These are phyloP conservation scores for Gigaspora rosea DNA, from an alignment of 192 early-diverging fungal species.

Conservation along the genomic window DNA sequence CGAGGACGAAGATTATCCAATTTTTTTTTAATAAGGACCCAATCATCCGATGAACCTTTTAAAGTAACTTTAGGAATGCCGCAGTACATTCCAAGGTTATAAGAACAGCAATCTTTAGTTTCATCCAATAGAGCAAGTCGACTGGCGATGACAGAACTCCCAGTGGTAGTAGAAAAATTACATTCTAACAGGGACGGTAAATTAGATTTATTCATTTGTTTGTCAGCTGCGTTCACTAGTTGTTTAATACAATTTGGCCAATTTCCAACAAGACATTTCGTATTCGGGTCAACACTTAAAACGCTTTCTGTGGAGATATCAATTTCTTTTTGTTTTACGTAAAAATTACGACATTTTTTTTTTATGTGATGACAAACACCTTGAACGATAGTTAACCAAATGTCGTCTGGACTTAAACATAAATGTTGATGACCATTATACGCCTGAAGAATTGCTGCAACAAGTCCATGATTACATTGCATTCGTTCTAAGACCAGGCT, in stretches of 20 bases:
- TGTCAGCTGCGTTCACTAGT: neutral
- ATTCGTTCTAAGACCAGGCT: neutral
- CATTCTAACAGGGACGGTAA: neutral
- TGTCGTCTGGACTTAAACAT: neutral
- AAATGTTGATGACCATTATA: constrained; percentile 25
- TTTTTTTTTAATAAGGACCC: constrained; percentile 8
- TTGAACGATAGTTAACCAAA: constrained; percentile 28
- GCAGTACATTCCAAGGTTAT: neutral
- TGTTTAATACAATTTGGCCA: constrained; percentile 12
- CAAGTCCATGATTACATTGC: constrained; percentile 15
- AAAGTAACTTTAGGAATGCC: constrained; percentile 27
- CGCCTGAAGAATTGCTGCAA: constrained; percentile 9
- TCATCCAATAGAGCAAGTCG: constrained; percentile 12
- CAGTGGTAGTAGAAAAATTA: constrained; percentile 11
- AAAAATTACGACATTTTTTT: neutral
- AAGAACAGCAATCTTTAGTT: constrained; percentile 5
- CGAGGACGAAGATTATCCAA: neutral
- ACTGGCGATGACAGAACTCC: constrained; percentile 2
- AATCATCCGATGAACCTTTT: constrained; percentile 5
- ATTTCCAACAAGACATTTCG: neutral
- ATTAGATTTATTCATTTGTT: neutral
- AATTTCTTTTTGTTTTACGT: neutral
- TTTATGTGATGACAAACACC: constrained; percentile 23
- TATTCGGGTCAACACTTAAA: neutral
- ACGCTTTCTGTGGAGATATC: neutral